A percentile compares a stretch with the other conserved stretches of the same genome.
Evolutionary conservation across 1,284 basidiomycete genomes (phyloP).

Genomic region (Butyriboletus appendiculatus): DNA sequence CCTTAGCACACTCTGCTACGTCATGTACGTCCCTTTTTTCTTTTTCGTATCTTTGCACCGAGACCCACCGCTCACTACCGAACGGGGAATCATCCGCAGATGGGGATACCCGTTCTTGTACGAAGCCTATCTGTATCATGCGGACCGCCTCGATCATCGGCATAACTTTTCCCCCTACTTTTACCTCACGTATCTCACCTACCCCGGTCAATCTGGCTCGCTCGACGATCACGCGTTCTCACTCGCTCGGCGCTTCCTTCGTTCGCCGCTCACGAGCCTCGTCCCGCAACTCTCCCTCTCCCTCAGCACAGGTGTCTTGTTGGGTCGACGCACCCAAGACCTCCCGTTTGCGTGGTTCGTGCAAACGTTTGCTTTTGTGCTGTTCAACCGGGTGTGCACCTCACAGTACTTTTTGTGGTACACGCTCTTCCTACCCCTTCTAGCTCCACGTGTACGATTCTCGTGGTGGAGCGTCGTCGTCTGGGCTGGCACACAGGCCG

Average conservation of each 20-base stretch:
- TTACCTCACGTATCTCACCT: slow-evolving; percentile 88
- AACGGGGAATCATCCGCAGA: slow-evolving; percentile 42
- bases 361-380: slow-evolving; percentile 89
- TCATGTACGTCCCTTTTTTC: slow-evolving; percentile 58
- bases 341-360: slow-evolving; percentile 88
- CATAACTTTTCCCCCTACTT: slow-evolving; percentile 99
- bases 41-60: neutral
- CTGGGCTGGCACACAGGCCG: slow-evolving; percentile 80
- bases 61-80: slow-evolving; percentile 6
- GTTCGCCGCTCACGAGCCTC: slow-evolving; percentile 71
- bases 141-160: slow-evolving; percentile 89
- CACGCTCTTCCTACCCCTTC: slow-evolving; percentile 84
- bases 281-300: slow-evolving; percentile 74
- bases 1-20: slow-evolving; percentile 70
- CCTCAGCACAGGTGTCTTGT: slow-evolving; percentile 64
- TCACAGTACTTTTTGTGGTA: slow-evolving; percentile 99
- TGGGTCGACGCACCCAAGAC: slow-evolving; percentile 52
- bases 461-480: slow-evolving; percentile 48
- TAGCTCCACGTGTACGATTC: slow-evolving; percentile 68
- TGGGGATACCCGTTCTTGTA: slow-evolving; percentile 94
- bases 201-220: slow-evolving; percentile 42
- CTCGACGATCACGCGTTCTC: slow-evolving; percentile 40
- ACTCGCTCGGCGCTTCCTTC: slow-evolving; percentile 46
- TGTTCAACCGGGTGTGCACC: slow-evolving; percentile 99
- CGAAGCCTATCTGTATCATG: slow-evolving; percentile 93